Evolutionary conservation across 768 basidiomycete species (phyloP), one percentile per base, ranked within the genome.

Genomic region (Rhizopogon rudus): DNA sequence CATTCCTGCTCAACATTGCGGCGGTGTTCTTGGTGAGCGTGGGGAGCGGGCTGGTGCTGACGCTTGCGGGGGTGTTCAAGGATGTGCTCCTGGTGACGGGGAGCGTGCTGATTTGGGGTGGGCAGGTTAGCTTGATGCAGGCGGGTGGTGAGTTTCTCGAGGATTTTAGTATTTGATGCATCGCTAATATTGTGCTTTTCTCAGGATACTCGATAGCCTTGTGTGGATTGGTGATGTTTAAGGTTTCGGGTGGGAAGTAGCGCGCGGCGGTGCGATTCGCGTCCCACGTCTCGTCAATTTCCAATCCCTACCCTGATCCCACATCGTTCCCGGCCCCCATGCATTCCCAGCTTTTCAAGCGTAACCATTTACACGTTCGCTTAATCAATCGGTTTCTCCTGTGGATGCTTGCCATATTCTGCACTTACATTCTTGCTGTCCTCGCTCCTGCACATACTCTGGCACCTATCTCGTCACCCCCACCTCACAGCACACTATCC

Each of bases 41-140:
- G 0, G 94, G 87, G 14, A 89, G 87, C 48, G 93, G 94, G 2
- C 77, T 98, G 56, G 83, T 97, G 17, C 76, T 98, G 60, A 98
- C 95, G 2, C 80, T 98, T 4, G 94, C 95, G 2, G 95, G 95
- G 14, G 94, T 98, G 25, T 87, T 94, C 73, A 95, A 95, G 90
- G 96, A 98, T 68, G 98, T 98, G 60, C 81, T 99, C 28, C 84
- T 98, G 57, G 93, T 99, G 71, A 80, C 83, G 7, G 93, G 93
- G 44, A 95, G 93, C 1, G 93, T 98, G 33, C 67, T 93, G 52
- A 74, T 96, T 54, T 96, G 96, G 65, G 85, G 89, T 40, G 80
- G 82, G n/a, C 68, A 71, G 12, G 84, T 99, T 64, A 88, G 91
- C 29, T 83, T 86, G 16, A 68, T 95, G 13, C 96, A 99, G 68